Evolutionary conservation across 2,329 filamentous ascomycete genomes (phyloP).

Genomic region (Aspergillus calidoustus): DNA sequence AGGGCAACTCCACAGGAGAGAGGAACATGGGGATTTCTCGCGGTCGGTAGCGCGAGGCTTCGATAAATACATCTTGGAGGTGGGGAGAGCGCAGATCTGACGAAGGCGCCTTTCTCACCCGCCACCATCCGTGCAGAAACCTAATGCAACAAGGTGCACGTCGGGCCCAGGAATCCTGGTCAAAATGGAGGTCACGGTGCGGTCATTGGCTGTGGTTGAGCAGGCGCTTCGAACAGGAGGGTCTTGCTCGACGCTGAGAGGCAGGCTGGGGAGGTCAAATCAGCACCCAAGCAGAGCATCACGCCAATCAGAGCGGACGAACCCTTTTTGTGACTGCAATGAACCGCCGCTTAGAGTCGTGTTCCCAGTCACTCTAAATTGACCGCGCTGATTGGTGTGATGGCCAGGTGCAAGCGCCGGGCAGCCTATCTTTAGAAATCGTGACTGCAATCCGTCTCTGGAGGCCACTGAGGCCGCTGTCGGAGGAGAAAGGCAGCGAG

Average conservation of each 20-base stretch:
- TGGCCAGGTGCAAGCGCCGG: slow-evolving; percentile 34
- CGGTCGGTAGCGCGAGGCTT: slow-evolving; percentile 29
- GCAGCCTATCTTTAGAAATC: slow-evolving; percentile 37
- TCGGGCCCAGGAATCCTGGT: slow-evolving; percentile 21
- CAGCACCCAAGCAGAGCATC: slow-evolving; percentile 8
- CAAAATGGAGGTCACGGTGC: slow-evolving; percentile 13
- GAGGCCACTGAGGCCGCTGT: background rate
- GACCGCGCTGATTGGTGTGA: slow-evolving; percentile 24
- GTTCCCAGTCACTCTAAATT: slow-evolving; percentile 19
- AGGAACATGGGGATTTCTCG: slow-evolving; percentile 27
- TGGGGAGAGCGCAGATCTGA: slow-evolving; percentile 23
- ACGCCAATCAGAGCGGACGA: slow-evolving; percentile 23
- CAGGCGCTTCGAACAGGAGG: slow-evolving; percentile 26
- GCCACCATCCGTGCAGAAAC: slow-evolving; percentile 30
- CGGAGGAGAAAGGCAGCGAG: background rate
- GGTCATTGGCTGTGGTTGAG: slow-evolving; percentile 24
- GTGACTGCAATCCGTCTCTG: background rate
- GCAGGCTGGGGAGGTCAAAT: slow-evolving; percentile 10
- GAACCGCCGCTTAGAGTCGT: slow-evolving; percentile 24
- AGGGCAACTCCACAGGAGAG: slow-evolving; percentile 27
- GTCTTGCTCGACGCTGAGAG: slow-evolving; percentile 18
- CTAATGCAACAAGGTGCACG: slow-evolving; percentile 41
- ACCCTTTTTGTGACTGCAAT: slow-evolving; percentile 25
- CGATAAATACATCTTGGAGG: slow-evolving; percentile 35
- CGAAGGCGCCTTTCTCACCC: slow-evolving; percentile 20